phyloP scores from a whole-genome alignment of 371 early-diverging fungal genomes.

The Mucor velutinosus region DNA sequence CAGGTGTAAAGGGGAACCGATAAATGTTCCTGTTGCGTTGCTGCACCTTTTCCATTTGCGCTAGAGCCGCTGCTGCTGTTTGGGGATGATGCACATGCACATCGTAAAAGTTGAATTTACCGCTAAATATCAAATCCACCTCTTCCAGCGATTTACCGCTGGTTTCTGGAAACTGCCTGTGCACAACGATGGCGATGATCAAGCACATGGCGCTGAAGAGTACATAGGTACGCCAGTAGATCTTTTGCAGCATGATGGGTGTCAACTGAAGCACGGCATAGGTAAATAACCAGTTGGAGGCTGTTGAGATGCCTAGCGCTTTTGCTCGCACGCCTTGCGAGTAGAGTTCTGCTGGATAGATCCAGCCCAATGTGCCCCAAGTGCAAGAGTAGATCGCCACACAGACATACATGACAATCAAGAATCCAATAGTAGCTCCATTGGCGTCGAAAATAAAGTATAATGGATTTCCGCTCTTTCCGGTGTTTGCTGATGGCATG shows the following conservation, averaged over 20 bases:
- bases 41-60: slow-evolving; percentile 36
- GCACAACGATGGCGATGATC: slow-evolving; percentile 59
- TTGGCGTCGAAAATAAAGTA: slow-evolving; percentile 34
- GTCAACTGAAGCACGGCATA: slow-evolving; percentile 66
- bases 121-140: slow-evolving; percentile 50
- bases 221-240: slow-evolving; percentile 66
- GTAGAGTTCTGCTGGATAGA: slow-evolving; percentile 90
- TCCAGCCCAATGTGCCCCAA: slow-evolving; percentile 95
- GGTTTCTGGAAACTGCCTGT: slow-evolving; percentile 83
- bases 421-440: slow-evolving; percentile 54
- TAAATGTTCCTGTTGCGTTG: slow-evolving; percentile 20
- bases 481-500: slow-evolving; percentile 3
- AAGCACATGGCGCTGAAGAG: slow-evolving; percentile 68
- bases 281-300: slow-evolving; percentile 89
- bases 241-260: slow-evolving; percentile 64
- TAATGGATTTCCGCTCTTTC: slow-evolving; percentile 25
- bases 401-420: slow-evolving; percentile 73
- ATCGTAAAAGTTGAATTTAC: slow-evolving; percentile 46
- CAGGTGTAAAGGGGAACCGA: slow-evolving; percentile 31
- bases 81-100: slow-evolving; percentile 50
- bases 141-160: slow-evolving; percentile 63
- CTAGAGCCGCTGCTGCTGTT: slow-evolving; percentile 51
- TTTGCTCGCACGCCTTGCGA: slow-evolving; percentile 79
- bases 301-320: slow-evolving; percentile 85
- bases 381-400: slow-evolving; percentile 80